Evolutionary conservation across 1,284 basidiomycete species (phyloP), one percentile per base, ranked within the genome.

Genomic region (Thecaphora thlaspeos): DNA sequence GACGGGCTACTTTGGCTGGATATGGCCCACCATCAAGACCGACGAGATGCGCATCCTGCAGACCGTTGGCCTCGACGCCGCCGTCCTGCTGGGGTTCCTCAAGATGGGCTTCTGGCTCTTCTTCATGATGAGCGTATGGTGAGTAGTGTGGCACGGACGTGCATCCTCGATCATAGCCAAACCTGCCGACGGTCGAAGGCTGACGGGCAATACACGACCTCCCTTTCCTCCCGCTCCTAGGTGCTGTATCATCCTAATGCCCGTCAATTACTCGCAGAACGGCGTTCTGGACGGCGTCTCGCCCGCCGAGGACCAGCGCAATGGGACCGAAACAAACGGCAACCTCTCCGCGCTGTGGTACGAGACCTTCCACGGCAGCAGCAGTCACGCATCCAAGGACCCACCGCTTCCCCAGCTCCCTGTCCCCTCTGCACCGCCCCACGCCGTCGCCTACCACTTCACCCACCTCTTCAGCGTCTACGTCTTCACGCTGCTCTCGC

Each of bases 31-130:
- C 0, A 83, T 96, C 50, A 82, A 84, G 51, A 91, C 89, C 0
- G 91, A 90, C 40, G 94, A 97, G 75, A 91, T 89, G 70, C 89
- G 90, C 3, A 87, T 97, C n/a, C 82, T 97, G 0, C 93, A 97
- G 76, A 93, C 94, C 38, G 93, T 97, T 12, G 94, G 94, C 0
- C 80, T 98, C 43, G 94, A 98, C 79, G 94, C 92, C 37, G 91
- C 91, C 5, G 91, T 97, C 68, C 83, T 97, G 4, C 84, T 98
- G 34, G 90, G 87, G 68, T 98, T 98, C 81, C 88, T 92, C 83
- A 92, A 93, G 78, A 96, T 89, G 84, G 86, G 88, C 0, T 97
- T 96, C 78, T 86, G 88, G 73, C 83, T 96, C 26, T 96, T 97
- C 78, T 79, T 86, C 24, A 68, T 79, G n/a, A 88, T 90, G 75